These are phyloP conservation scores for Diaporthe sp. DNA, from an alignment of 2,329 filamentous ascomycete genomes.

Conservation along the genomic window DNA sequence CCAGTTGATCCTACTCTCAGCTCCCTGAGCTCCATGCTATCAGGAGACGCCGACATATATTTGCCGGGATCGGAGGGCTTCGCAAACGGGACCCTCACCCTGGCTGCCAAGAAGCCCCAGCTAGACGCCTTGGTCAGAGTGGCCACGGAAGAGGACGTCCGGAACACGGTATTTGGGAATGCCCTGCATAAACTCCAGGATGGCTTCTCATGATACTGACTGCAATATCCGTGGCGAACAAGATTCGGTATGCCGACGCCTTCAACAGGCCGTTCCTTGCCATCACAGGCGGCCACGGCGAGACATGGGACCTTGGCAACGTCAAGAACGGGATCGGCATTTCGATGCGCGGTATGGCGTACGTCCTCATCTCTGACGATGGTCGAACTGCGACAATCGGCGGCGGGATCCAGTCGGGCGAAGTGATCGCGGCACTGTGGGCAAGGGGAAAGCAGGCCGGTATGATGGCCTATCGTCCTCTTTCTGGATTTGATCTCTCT, in stretches of 20 bases:
- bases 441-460: conserved; percentile 42
- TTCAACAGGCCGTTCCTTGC: conserved; percentile 39
- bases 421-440: conserved; percentile 42
- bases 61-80: conserved; percentile 7
- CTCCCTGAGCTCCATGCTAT: conserved; percentile 3
- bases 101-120: conserved; percentile 26
- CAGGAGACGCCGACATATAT: conserved; percentile 8
- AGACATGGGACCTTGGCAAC: conserved; percentile 36
- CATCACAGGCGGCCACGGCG: conserved; percentile 41
- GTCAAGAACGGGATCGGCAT: conserved; percentile 39
- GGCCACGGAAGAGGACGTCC: conserved; percentile 38
- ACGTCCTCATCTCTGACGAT: conserved; percentile 41
- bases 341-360: conserved; percentile 41
- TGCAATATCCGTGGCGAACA: not conserved
- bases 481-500: not conserved
- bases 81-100: not conserved
- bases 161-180: conserved; percentile 34
- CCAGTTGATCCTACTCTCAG: not conserved
- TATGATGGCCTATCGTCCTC: not conserved
- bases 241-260: conserved; percentile 38
- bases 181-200: not conserved
- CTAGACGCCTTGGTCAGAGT: conserved; percentile 39
- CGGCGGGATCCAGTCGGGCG: conserved; percentile 43
- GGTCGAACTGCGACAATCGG: conserved; percentile 44
- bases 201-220: not conserved